phyloP scores from a whole-genome alignment of 495 filamentous ascomycete species.

The Neurospora sp. region DNA sequence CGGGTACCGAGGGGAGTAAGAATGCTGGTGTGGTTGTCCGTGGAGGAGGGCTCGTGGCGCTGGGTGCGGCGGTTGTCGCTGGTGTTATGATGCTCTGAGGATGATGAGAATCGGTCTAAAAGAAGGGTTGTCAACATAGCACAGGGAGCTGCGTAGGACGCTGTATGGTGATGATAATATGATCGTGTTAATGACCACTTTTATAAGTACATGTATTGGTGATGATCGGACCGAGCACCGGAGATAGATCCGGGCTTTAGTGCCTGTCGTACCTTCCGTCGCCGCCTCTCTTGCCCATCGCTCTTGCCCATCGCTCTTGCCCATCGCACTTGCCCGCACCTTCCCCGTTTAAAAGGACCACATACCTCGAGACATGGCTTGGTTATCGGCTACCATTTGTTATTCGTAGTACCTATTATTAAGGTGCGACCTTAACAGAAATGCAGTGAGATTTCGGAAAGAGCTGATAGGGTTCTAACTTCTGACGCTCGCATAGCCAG shows the following conservation, averaged over 20 bases:
- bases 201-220: not conserved
- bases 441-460: no score
- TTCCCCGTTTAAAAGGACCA: no score
- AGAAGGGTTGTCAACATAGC: no score
- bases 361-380: no score
- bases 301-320: no score
- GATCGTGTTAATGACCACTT: not conserved
- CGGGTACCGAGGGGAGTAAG: conserved; percentile 8
- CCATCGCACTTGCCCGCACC: no score
- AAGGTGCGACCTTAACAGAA: no score
- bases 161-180: not conserved
- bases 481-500: no score
- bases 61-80: conserved; percentile 1
- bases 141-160: not conserved
- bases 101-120: not conserved
- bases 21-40: conserved; percentile 11
- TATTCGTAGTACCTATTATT: no score
- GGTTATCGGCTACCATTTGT: no score
- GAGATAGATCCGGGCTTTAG: not conserved
- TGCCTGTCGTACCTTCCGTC: not conserved
- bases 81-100: conserved; percentile 13
- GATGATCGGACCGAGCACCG: not conserved
- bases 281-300: not conserved
- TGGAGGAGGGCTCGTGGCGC: conserved; percentile 4
- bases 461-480: no score